These are phyloP conservation scores for Penicillium turbatum DNA, from an alignment of 495 filamentous ascomycete species.

Conservation along the genomic window DNA sequence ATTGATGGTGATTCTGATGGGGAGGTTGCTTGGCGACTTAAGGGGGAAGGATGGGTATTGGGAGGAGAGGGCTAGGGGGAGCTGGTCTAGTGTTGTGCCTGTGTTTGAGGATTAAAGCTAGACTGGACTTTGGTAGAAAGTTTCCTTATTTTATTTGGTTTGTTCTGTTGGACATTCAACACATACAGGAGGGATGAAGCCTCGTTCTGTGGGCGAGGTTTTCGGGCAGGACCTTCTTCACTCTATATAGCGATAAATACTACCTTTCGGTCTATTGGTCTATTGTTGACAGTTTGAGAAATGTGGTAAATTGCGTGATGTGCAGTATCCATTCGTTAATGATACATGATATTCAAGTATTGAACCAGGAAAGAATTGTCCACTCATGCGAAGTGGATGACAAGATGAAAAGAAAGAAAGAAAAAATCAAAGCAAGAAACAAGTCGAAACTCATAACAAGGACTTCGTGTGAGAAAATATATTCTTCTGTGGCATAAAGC, in stretches of 20 bases:
- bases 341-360: not conserved
- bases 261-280: not conserved
- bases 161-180: not conserved
- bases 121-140: not conserved
- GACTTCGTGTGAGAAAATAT: not conserved
- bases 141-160: not conserved
- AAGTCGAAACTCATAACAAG: not conserved
- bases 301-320: not conserved
- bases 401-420: too few relatives aligned
- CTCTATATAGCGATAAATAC: constrained; percentile 11
- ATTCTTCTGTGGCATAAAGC: not conserved
- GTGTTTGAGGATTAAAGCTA: constrained; percentile 55
- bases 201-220: not conserved
- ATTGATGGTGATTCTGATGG: constrained; percentile 49
- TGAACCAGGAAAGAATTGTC: not conserved
- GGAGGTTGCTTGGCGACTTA: constrained; percentile 79
- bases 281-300: not conserved
- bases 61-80: constrained; percentile 70
- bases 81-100: constrained; percentile 66
- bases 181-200: not conserved
- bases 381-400: too few relatives aligned
- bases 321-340: not conserved
- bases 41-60: constrained; percentile 83
- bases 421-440: not conserved
- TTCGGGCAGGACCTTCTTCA: constrained; percentile 11